Percentiles rank a stretch among this genome's conserved stretches.
Evolutionary conservation across 345 rosid species (phyloP).

Genomic region (Eucalyptus brandiana): DNA sequence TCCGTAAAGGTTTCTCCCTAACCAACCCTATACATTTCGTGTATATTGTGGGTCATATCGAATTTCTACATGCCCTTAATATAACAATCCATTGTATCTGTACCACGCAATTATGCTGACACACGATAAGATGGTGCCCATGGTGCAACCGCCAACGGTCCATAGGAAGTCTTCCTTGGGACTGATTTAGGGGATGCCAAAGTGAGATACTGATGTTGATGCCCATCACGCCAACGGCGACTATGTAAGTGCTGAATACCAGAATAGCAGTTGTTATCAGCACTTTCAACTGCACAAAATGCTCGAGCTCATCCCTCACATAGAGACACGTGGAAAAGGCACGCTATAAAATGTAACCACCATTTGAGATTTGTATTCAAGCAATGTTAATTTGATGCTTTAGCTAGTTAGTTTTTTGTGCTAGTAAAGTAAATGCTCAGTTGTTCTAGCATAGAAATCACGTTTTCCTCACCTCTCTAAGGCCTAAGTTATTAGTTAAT

Average conservation of each 20-base stretch:
- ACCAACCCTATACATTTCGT: neutral
- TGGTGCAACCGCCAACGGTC: neutral
- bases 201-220: conserved; percentile 41
- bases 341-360: neutral
- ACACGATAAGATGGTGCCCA: neutral
- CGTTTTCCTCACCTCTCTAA: neutral
- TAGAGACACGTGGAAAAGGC: neutral
- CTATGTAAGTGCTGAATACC: conserved; percentile 43
- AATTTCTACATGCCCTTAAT: neutral
- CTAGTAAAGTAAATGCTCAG: neutral
- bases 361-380: neutral
- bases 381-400: neutral
- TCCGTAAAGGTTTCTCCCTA: neutral
- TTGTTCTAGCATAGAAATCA: neutral
- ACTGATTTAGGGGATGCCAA: neutral
- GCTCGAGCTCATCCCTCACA: neutral
- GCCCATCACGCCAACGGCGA: conserved; percentile 51
- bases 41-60: neutral
- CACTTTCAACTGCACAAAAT: neutral
- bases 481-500: neutral
- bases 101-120: neutral
- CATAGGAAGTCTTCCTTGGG: neutral
- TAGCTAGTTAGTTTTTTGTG: neutral
- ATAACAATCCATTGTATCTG: neutral
- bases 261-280: conserved; percentile 77